phyloP scores from a whole-genome alignment of 164 flowering plant species.

The Piper betle region DNA sequence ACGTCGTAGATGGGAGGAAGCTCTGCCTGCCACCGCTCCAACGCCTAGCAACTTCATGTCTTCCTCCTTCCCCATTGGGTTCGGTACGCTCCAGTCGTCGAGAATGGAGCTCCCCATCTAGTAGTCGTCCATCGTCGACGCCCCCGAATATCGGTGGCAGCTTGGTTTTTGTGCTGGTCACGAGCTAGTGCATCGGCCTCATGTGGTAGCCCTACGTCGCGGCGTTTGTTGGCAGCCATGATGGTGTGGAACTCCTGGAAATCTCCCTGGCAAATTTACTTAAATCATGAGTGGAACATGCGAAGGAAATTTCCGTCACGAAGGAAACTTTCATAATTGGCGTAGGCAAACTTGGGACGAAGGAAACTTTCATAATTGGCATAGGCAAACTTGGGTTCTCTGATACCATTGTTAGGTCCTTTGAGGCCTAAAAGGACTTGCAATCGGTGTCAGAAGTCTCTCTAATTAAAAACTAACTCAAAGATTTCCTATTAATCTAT shows the following conservation, averaged over 20 bases:
- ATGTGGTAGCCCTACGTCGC: not conserved
- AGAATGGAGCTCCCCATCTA: not conserved
- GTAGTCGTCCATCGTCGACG: not conserved
- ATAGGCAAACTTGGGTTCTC: no score
- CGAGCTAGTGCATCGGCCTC: no score
- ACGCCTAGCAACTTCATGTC: slow-evolving; percentile 15
- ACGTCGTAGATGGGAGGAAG: slow-evolving; percentile 47
- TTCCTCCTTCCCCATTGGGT: slow-evolving; percentile 11
- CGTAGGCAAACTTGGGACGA: slow-evolving; percentile 76
- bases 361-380: slow-evolving; percentile 58
- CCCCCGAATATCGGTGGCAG: not conserved
- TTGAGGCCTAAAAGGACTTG: no score
- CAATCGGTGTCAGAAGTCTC: no score
- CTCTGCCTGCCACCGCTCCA: slow-evolving; percentile 31
- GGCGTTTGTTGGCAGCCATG: slow-evolving; percentile 7
- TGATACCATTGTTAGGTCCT: no score
- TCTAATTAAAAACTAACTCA: no score
- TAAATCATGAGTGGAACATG: no score
- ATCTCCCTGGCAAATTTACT: no score
- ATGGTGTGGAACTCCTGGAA: slow-evolving; percentile 21
- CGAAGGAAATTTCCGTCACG: no score
- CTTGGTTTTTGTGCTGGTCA: not conserved
- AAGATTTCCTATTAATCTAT: no score
- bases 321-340: slow-evolving; percentile 32
- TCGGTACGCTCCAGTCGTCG: slow-evolving; percentile 29